These are phyloP conservation scores for Stemphylium vesicarium DNA, from an alignment of 2,329 filamentous ascomycete genomes.

Conservation along the genomic window DNA sequence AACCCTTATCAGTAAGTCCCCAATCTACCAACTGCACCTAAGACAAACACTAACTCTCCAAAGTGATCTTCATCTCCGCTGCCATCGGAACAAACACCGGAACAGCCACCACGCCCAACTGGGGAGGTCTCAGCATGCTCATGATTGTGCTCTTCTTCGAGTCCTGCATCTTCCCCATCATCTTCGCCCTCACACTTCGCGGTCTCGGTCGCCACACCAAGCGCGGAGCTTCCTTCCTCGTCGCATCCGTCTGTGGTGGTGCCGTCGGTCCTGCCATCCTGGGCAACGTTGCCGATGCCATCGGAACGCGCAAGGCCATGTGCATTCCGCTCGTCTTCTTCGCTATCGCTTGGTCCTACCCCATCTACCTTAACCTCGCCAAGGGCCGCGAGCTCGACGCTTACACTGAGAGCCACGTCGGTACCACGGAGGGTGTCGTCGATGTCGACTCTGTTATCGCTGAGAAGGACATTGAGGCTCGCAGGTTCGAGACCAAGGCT, in stretches of 20 bases:
- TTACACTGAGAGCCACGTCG: conserved; percentile 43
- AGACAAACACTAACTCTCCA: too few species aligned
- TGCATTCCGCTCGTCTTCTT: conserved; percentile 47
- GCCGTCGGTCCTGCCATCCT: conserved; percentile 46
- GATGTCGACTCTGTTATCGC: conserved; percentile 36
- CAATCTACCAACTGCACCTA: too few species aligned
- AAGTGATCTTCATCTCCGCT: conserved; percentile 44
- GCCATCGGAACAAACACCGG: conserved; percentile 45
- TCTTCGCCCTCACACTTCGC: conserved; percentile 47
- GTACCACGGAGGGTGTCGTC: conserved; percentile 27
- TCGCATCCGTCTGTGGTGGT: conserved; percentile 46
- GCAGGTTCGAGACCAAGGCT: conserved; percentile 23
- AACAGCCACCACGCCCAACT: conserved; percentile 36
- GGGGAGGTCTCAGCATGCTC: conserved; percentile 46
- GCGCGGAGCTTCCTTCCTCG: conserved; percentile 48
- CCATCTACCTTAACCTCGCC: conserved; percentile 46
- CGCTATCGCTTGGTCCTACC: conserved; percentile 44
- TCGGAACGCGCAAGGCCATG: conserved; percentile 44
- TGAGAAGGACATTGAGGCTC: conserved; percentile 33
- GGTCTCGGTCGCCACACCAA: conserved; percentile 50
- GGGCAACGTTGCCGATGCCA: conserved; percentile 45
- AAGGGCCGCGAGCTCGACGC: conserved; percentile 47
- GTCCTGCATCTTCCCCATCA: conserved; percentile 49
- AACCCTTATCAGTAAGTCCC: conserved; percentile 29
- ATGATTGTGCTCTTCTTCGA: conserved; percentile 51